Conservation (phyloP, 805 yeast species). For the Candida bentonensis region DNA sequence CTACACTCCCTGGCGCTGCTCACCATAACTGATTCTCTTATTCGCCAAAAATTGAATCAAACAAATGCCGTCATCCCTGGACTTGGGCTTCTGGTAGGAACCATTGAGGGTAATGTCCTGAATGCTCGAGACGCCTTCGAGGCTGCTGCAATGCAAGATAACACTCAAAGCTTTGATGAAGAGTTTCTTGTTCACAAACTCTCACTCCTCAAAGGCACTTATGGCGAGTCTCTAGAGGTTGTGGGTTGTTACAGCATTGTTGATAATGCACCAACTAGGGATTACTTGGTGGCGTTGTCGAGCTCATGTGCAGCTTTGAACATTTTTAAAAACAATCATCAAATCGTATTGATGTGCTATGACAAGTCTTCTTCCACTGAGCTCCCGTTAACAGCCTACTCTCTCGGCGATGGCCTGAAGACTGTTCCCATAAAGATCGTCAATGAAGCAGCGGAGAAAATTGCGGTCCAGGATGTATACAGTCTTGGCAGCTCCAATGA, state of each 20-base stretch:
- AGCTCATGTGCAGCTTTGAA: not conserved
- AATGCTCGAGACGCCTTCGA: not conserved
- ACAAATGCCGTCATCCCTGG: not conserved
- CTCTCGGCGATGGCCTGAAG: not conserved
- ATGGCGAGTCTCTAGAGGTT: not conserved
- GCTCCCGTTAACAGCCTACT: not conserved
- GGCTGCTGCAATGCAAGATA: not conserved
- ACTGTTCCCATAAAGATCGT: not conserved
- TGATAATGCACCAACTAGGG: too few species aligned
- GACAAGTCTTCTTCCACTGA: not conserved
- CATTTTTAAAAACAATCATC: not conserved
- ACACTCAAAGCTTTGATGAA: not conserved
- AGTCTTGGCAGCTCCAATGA: not conserved
- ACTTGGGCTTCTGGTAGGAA: not conserved
- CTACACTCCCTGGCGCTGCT: not conserved
- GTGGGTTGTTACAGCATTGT: not conserved
- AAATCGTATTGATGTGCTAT: not conserved
- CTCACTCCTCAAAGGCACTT: not conserved
- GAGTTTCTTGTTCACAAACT: not conserved
- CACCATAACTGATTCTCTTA: not conserved
- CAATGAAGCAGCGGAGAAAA: not conserved
- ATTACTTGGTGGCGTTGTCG: not conserved
- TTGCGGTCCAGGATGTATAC: not conserved
- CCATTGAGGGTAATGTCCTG: not conserved
- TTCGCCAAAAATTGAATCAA: not conserved